Evolutionary conservation across 345 rosid genomes (phyloP).

Genomic region (Hibiscus trionum): DNA sequence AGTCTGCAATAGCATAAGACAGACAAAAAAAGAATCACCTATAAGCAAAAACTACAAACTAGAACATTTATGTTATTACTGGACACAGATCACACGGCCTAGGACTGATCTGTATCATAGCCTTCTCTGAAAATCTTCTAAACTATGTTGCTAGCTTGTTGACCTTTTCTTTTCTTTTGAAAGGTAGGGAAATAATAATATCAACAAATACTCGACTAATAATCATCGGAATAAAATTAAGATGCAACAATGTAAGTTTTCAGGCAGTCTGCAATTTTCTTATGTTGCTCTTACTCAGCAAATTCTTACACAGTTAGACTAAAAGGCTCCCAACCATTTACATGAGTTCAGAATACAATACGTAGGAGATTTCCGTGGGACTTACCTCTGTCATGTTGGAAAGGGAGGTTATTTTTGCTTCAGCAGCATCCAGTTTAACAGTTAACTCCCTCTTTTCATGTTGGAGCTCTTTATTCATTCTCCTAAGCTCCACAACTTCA

Average conservation of each 20-base stretch:
- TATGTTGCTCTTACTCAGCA: background rate
- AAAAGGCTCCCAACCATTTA: background rate
- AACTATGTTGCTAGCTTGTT: background rate
- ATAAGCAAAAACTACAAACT: background rate
- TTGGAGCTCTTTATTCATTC: conserved; percentile 90
- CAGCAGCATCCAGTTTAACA: conserved; percentile 73
- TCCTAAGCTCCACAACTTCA: conserved; percentile 82
- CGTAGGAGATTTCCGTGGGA: background rate
- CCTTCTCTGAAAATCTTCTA: background rate
- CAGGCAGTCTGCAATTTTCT: background rate
- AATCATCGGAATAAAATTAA: background rate
- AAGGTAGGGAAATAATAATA: background rate
- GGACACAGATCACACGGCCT: background rate
- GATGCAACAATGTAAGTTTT: background rate
- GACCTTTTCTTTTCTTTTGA: background rate
- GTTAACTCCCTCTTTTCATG: conserved; percentile 84
- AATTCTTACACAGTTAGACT: background rate
- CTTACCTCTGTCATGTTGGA: conserved; percentile 90
- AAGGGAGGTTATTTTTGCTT: conserved; percentile 59
- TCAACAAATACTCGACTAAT: background rate
- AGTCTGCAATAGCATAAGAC: conserved; percentile 36
- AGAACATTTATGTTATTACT: background rate
- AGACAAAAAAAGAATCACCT: conserved; percentile 2
- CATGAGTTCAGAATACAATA: background rate
- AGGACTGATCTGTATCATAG: background rate